Evolutionary conservation across 305 asterid species (phyloP).

Genomic region (Plantago coronopus): DNA sequence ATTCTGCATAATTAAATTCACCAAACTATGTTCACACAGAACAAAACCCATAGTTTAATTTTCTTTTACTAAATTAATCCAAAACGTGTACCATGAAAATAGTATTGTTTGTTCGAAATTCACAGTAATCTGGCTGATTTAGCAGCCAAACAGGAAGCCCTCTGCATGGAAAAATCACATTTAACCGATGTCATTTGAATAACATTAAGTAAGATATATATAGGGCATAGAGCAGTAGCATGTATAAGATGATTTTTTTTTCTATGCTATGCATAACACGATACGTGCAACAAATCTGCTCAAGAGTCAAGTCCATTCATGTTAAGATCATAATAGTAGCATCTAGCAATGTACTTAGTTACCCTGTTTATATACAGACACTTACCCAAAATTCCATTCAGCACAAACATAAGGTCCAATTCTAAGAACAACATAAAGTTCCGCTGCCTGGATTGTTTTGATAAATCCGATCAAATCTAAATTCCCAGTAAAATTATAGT

Average conservation of each 20-base stretch:
- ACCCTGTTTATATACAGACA: too few species aligned
- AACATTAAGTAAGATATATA: too few species aligned
- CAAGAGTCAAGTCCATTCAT: too few species aligned
- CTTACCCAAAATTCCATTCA: slow-evolving; percentile 84
- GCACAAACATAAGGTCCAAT: slow-evolving; percentile 83
- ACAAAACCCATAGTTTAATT: too few species aligned
- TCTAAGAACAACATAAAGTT: slow-evolving; percentile 58
- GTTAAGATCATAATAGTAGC: too few species aligned
- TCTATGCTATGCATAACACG: too few species aligned
- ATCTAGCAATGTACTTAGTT: too few species aligned
- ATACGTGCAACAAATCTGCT: too few species aligned
- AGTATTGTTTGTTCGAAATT: slow-evolving; percentile 66
- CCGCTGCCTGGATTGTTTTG: slow-evolving; percentile 43
- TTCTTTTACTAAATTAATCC: too few species aligned
- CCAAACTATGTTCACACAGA: too few species aligned
- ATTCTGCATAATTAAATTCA: slow-evolving; percentile 27
- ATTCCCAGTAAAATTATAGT: slow-evolving; percentile 61
- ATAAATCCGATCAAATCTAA: slow-evolving; percentile 56
- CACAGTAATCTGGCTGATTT: slow-evolving; percentile 67
- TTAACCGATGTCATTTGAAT: not conserved
- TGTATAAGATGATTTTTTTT: too few species aligned
- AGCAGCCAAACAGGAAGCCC: slow-evolving; percentile 91
- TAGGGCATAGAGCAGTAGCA: too few species aligned
- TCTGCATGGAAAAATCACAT: slow-evolving; percentile 30
- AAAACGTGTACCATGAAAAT: slow-evolving; percentile 63